phyloP scores from a whole-genome alignment of 1,139 yeast species.

The Hansenula sp. region DNA sequence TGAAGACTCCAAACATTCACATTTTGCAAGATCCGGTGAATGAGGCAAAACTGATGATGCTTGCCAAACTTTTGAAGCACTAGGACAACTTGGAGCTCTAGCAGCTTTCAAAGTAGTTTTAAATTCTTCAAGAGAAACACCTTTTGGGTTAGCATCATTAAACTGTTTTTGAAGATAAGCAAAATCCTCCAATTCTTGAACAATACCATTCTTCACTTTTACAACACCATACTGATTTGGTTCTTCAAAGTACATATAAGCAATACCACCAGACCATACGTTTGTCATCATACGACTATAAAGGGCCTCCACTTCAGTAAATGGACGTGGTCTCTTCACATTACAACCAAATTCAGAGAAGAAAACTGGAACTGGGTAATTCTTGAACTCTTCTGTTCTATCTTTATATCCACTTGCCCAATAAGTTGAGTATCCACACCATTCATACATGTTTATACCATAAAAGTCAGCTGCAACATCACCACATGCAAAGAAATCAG shows the following conservation, averaged over 20 bases:
- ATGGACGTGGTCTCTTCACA: conserved; percentile 47
- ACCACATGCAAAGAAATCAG: conserved; percentile 48
- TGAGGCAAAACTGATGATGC: conserved; percentile 45
- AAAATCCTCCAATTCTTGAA: conserved; percentile 41
- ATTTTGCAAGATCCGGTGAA: conserved; percentile 48
- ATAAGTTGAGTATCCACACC: conserved; percentile 63
- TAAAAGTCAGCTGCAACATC: conserved; percentile 43
- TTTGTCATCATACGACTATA: conserved; percentile 62
- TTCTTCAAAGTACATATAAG: conserved; percentile 85
- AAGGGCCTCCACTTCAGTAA: conserved; percentile 63
- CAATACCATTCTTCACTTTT: conserved; percentile 41
- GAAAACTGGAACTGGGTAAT: conserved; percentile 50
- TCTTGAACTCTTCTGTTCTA: conserved; percentile 42
- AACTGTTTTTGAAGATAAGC: conserved; percentile 29
- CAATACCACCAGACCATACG: conserved; percentile 92
- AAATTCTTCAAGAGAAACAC: conserved; percentile 22
- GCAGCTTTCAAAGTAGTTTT: not conserved
- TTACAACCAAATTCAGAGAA: conserved; percentile 66
- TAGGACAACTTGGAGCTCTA: conserved; percentile 25
- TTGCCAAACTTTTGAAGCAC: conserved; percentile 31
- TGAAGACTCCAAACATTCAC: conserved; percentile 50
- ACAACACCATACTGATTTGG: conserved; percentile 79
- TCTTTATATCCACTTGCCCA: conserved; percentile 53
- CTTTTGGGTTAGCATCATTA: conserved; percentile 31
- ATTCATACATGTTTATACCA: conserved; percentile 60